phyloP scores from a whole-genome alignment of 441 rosid species.

The Raphanus hybrid region DNA sequence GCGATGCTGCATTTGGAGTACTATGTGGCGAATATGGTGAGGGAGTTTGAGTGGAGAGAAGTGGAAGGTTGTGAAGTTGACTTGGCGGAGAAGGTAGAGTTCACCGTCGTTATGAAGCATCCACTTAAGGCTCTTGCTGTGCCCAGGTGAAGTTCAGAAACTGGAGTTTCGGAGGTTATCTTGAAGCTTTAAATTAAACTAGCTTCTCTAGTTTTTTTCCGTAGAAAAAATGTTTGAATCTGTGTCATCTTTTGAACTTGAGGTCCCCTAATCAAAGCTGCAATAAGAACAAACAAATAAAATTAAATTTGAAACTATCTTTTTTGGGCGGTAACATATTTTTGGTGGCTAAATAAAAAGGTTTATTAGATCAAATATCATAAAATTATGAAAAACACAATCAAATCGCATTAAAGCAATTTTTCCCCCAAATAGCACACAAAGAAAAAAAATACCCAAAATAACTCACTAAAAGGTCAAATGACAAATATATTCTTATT shows the following conservation, averaged over 20 bases:
- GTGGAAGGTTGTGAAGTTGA: conserved; percentile 5
- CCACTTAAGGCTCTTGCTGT: conserved; percentile 36
- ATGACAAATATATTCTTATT: too few species aligned
- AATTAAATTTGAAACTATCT: background rate
- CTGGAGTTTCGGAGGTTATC: too few species aligned
- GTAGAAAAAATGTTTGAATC: background rate
- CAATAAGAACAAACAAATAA: background rate
- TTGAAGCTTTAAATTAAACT: too few species aligned
- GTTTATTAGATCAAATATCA: background rate
- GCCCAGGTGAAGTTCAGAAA: conserved; percentile 21
- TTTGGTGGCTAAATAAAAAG: background rate
- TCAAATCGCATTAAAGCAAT: background rate
- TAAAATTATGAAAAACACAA: background rate
- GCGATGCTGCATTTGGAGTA: conserved; percentile 41
- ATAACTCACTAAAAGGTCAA: too few species aligned
- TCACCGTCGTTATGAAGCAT: conserved; percentile 38
- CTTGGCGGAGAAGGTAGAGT: conserved; percentile 23
- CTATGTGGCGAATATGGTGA: conserved; percentile 42
- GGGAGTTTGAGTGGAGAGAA: conserved; percentile 40
- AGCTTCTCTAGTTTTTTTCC: background rate
- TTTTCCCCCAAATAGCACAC: too few species aligned
- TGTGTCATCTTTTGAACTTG: background rate
- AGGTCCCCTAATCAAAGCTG: background rate
- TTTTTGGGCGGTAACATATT: background rate
- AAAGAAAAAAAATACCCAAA: too few species aligned